phyloP scores from a whole-genome alignment of 2,329 filamentous ascomycete species.

The Orbilia brochopaga region DNA sequence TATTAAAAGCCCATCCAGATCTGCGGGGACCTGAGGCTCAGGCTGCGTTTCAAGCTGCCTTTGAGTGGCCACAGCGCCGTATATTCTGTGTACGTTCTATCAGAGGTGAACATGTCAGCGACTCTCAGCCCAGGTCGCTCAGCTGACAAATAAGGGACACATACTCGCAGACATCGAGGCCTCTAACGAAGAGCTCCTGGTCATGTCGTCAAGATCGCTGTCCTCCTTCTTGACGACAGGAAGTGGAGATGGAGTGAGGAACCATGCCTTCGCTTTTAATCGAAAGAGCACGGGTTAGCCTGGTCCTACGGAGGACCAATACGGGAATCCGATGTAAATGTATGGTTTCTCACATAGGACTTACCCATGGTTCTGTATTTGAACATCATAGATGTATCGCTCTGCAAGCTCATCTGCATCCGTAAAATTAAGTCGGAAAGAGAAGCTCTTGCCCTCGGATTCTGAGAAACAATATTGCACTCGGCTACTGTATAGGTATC shows the following conservation, averaged over 20 bases:
- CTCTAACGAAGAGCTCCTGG: conserved; percentile 24
- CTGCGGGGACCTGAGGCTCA: background rate
- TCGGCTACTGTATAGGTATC: too few species aligned
- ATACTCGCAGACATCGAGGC: conserved; percentile 20
- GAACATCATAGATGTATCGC: conserved; percentile 9
- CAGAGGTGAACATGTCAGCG: background rate
- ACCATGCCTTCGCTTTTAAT: conserved; percentile 34
- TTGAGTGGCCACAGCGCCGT: background rate
- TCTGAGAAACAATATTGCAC: conserved; percentile 27
- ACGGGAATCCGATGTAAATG: too few species aligned
- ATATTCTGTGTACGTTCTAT: conserved; percentile 10
- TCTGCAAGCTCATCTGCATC: background rate
- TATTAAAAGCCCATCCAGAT: conserved; percentile 16
- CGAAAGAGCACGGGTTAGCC: background rate
- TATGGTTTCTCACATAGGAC: background rate
- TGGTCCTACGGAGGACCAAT: conserved; percentile 16
- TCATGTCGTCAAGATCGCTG: conserved; percentile 16
- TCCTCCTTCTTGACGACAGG: background rate
- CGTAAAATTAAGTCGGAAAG: conserved; percentile 20
- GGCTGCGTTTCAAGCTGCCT: background rate
- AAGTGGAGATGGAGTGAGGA: conserved; percentile 20
- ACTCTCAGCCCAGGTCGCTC: background rate
- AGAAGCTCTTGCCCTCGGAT: conserved; percentile 30
- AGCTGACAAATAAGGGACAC: background rate
- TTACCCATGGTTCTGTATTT: too few species aligned